These are phyloP conservation scores for Blastomyces silverae DNA, from an alignment of 2,329 filamentous ascomycete genomes.

Conservation along the genomic window DNA sequence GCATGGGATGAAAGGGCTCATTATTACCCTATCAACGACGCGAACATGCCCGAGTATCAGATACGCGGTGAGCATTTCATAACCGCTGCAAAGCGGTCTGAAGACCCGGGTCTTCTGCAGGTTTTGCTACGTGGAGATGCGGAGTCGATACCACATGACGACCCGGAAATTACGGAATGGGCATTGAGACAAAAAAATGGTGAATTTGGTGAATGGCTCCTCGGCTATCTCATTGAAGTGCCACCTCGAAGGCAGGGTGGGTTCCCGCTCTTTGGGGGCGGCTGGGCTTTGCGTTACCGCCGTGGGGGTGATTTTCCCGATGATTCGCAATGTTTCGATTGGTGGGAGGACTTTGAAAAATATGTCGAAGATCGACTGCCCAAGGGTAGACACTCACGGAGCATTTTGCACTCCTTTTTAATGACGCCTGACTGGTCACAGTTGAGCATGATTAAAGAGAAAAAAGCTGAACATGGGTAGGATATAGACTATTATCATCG, in stretches of 20 bases:
- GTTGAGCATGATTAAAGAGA: no score
- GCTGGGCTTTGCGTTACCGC: not conserved
- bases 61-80: slow-evolving; percentile 29
- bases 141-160: slow-evolving; percentile 34
- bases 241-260: slow-evolving; percentile 18
- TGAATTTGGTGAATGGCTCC: slow-evolving; percentile 32
- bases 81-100: slow-evolving; percentile 26
- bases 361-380: not conserved
- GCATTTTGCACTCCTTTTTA: no score
- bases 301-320: not conserved
- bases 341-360: slow-evolving; percentile 1
- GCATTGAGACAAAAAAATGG: slow-evolving; percentile 24
- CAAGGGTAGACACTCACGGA: not conserved
- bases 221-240: slow-evolving; percentile 32
- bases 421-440: no score
- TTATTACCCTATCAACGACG: slow-evolving; percentile 19
- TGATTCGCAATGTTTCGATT: not conserved
- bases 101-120: slow-evolving; percentile 28
- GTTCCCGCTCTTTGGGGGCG: not conserved
- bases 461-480: no score
- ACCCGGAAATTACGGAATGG: slow-evolving; percentile 35
- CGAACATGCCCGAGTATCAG: not conserved
- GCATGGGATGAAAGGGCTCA: slow-evolving; percentile 34
- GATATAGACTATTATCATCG: no score
- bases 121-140: slow-evolving; percentile 35